Conservation (phyloP, 768 basidiomycete species). For the Gloeostereum incarnatum region DNA sequence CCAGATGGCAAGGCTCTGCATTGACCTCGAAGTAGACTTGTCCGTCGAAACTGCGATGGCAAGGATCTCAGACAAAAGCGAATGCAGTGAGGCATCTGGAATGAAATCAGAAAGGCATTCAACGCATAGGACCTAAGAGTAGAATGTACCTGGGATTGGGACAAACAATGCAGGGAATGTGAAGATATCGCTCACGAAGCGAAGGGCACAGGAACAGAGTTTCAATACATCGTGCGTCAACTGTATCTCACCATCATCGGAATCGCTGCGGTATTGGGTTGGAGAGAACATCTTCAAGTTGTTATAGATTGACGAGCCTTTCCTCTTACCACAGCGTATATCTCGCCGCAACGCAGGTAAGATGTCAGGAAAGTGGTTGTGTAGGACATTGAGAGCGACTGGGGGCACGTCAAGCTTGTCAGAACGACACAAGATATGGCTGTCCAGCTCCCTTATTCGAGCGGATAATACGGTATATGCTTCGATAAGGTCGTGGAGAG, state of each 20-base stretch:
- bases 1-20: slow-evolving; percentile 39
- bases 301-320: neutral
- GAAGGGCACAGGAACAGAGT: slow-evolving; percentile 13
- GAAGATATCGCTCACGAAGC: slow-evolving; percentile 38
- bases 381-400: slow-evolving; percentile 15
- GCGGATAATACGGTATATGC: slow-evolving; percentile 46
- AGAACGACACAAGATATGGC: slow-evolving; percentile 10
- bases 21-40: slow-evolving; percentile 27
- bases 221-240: too few relatives aligned
- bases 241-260: too few relatives aligned
- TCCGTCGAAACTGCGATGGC: slow-evolving; percentile 24
- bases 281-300: neutral
- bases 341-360: slow-evolving; percentile 1
- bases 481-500: slow-evolving; percentile 48
- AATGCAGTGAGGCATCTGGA: slow-evolving; percentile 32
- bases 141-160: slow-evolving; percentile 38
- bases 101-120: slow-evolving; percentile 3
- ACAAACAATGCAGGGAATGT: slow-evolving; percentile 32
- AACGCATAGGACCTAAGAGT: neutral
- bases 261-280: neutral
- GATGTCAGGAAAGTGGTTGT: slow-evolving; percentile 4
- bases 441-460: slow-evolving; percentile 25
- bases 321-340: neutral
- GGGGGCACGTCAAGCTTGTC: slow-evolving; percentile 16
- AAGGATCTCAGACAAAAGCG: slow-evolving; percentile 35